A percentile compares a stretch with the other conserved stretches of the same genome.
Evolutionary conservation across 1,139 yeast genomes (phyloP).

Genomic region (Pichia inconspicua): DNA sequence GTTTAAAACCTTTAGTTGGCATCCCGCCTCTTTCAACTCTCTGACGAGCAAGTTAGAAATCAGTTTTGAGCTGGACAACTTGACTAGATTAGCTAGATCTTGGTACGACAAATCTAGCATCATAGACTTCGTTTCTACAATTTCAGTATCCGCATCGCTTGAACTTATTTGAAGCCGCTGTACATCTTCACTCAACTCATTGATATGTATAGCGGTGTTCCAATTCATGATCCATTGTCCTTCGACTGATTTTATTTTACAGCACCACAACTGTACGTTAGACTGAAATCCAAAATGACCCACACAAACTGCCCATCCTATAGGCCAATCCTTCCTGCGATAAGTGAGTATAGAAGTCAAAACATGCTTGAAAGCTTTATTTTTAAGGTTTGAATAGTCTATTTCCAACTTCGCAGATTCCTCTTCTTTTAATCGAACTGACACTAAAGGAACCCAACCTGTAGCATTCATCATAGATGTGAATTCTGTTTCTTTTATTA

Average conservation of each 20-base stretch:
- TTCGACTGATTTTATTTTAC: constrained; percentile 48
- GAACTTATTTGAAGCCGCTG: neutral
- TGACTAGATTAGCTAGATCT: constrained; percentile 43
- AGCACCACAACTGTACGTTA: constrained; percentile 54
- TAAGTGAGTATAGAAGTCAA: constrained; percentile 38
- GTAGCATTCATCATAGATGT: constrained; percentile 51
- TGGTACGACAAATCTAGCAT: constrained; percentile 31
- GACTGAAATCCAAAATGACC: constrained; percentile 39
- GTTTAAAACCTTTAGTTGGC: constrained; percentile 31
- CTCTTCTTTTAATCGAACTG: constrained; percentile 34
- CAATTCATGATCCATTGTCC: constrained; percentile 61
- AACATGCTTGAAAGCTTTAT: constrained; percentile 17
- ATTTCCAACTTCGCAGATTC: constrained; percentile 22
- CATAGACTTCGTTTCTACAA: neutral
- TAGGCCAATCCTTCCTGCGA: constrained; percentile 63
- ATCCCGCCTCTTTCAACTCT: constrained; percentile 41
- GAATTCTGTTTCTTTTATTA: constrained; percentile 45
- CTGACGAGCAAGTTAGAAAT: constrained; percentile 57
- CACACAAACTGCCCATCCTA: constrained; percentile 58
- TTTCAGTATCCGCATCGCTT: neutral
- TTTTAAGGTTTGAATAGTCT: constrained; percentile 21
- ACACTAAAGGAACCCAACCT: constrained; percentile 58
- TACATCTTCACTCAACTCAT: constrained; percentile 5
- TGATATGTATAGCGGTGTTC: constrained; percentile 27
- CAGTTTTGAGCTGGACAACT: constrained; percentile 49